A percentile compares a stretch with the other conserved stretches of the same genome.
These are phyloP conservation scores for Boletus patriciae DNA, from an alignment of 768 basidiomycete genomes.

Conservation along the genomic window DNA sequence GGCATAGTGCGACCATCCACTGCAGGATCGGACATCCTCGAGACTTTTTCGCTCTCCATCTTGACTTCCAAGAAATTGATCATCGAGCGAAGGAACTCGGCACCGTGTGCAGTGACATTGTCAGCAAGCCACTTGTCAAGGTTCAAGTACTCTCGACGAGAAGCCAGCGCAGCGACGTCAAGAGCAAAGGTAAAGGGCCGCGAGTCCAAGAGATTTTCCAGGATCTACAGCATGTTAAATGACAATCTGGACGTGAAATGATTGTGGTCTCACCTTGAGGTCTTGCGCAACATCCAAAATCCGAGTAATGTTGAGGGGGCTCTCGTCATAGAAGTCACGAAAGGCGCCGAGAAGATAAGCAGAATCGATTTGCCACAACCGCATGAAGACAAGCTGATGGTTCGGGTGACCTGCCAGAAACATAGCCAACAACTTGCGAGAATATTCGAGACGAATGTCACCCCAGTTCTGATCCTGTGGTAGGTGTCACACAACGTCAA, in stretches of 20 bases:
- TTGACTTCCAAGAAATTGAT: conserved; percentile 90
- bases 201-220: conserved; percentile 89
- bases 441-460: conserved; percentile 83
- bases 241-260: not conserved
- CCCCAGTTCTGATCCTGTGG: conserved; percentile 79
- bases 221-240: conserved; percentile 52
- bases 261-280: conserved; percentile 62
- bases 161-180: conserved; percentile 92
- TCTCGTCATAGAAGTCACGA: conserved; percentile 89
- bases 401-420: conserved; percentile 93
- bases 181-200: conserved; percentile 87
- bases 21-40: conserved; percentile 73
- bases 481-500: not conserved
- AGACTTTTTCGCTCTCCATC: conserved; percentile 83
- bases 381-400: conserved; percentile 95
- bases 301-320: conserved; percentile 88
- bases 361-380: conserved; percentile 90
- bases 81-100: conserved; percentile 83
- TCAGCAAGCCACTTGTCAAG: conserved; percentile 96
- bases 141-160: conserved; percentile 90
- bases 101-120: conserved; percentile 77
- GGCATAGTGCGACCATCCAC: conserved; percentile 82
- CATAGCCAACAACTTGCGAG: conserved; percentile 80
- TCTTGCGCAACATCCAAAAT: conserved; percentile 96
- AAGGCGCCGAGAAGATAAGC: conserved; percentile 85